These are phyloP conservation scores for Betula pendula DNA, from an alignment of 306 rosid genomes.

Conservation along the genomic window DNA sequence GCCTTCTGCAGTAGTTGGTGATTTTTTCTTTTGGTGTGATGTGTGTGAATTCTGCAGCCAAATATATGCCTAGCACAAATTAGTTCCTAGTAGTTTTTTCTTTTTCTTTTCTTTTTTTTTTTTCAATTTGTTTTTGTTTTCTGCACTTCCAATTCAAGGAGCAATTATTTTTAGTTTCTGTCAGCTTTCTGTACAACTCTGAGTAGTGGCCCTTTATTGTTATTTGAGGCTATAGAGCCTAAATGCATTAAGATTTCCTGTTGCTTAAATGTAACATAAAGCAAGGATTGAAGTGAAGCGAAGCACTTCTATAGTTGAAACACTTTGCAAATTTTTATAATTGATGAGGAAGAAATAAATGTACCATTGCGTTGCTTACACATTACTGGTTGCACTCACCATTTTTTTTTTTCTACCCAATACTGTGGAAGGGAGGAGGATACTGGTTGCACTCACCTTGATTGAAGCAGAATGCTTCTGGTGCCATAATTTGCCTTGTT, in stretches of 20 bases:
- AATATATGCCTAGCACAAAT: not conserved
- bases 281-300: not conserved
- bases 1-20: not conserved
- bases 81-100: not conserved
- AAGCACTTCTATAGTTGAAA: not conserved
- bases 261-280: not conserved
- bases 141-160: not conserved
- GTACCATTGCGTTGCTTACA: not conserved
- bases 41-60: not conserved
- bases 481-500: not conserved
- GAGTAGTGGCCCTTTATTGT: not conserved
- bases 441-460: not conserved
- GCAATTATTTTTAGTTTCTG: not conserved
- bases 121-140: not conserved
- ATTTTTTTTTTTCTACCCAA: too few relatives aligned
- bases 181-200: not conserved
- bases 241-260: not conserved
- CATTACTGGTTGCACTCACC: not conserved
- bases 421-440: too few relatives aligned
- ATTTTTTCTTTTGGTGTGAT: not conserved
- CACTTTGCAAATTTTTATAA: too few relatives aligned
- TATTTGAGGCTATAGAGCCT: not conserved
- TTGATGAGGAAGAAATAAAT: too few relatives aligned
- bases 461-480: not conserved
- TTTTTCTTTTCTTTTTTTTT: not conserved